Percentiles rank a stretch among this genome's conserved stretches.
Evolutionary conservation across 106 monocot genomes (phyloP).

Genomic region (Allium cepa): DNA sequence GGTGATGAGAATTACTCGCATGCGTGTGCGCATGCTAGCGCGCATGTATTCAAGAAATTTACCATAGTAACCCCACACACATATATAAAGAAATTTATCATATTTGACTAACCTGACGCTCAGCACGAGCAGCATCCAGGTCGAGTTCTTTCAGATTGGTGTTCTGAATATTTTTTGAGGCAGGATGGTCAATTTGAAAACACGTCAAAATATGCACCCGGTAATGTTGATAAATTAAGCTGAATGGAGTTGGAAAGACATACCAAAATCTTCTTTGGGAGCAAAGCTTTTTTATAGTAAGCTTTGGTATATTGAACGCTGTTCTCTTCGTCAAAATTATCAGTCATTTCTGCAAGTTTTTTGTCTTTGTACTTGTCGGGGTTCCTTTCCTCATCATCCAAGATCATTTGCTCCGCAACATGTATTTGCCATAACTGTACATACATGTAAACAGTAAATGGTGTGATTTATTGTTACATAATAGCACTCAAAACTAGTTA

Average conservation of each 20-base stretch:
- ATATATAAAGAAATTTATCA: no score
- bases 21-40: no score
- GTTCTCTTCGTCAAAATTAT: constrained; percentile 66
- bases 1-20: no score
- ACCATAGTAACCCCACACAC: no score
- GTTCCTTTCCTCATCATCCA: constrained; percentile 89
- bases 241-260: not conserved
- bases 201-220: not conserved
- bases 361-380: constrained; percentile 83
- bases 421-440: constrained; percentile 92
- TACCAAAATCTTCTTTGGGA: constrained; percentile 84
- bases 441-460: not conserved
- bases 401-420: constrained; percentile 94
- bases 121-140: constrained; percentile 83
- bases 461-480: not conserved
- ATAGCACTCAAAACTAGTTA: not conserved
- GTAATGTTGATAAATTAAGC: not conserved
- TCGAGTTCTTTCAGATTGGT: constrained; percentile 79
- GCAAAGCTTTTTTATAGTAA: constrained; percentile 61
- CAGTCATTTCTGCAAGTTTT: constrained; percentile 25
- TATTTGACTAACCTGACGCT: constrained; percentile 57
- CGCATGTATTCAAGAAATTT: no score
- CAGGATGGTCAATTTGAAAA: constrained; percentile 5
- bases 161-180: constrained; percentile 38
- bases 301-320: constrained; percentile 78